A percentile compares a stretch with the other conserved stretches of the same genome.
phyloP scores from a whole-genome alignment of 2,329 filamentous ascomycete genomes.

The Lachnellula subtilissima region DNA sequence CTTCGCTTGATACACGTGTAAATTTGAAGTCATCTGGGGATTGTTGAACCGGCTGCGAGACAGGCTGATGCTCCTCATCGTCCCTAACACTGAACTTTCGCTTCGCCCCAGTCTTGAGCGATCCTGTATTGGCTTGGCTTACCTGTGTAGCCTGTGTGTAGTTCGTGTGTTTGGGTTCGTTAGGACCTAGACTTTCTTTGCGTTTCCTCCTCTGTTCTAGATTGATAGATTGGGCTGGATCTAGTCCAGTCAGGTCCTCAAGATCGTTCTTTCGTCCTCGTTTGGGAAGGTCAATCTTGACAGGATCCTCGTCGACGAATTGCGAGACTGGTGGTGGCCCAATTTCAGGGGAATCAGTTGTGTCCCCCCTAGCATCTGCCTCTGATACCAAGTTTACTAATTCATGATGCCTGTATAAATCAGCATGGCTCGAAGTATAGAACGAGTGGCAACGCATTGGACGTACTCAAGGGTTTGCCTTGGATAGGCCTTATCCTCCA shows the following conservation, averaged over 20 bases:
- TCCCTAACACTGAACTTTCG: conserved; percentile 53
- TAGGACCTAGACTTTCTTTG: conserved; percentile 24
- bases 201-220: conserved; percentile 32
- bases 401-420: conserved; percentile 28
- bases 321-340: conserved; percentile 58
- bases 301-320: conserved; percentile 52
- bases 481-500: conserved; percentile 64
- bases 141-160: conserved; percentile 9
- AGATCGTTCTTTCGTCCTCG: conserved; percentile 9
- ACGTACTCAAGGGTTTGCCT: conserved; percentile 64
- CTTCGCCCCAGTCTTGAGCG: conserved; percentile 49
- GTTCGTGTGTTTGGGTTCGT: conserved; percentile 14
- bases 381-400: conserved; percentile 19
- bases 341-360: conserved; percentile 62
- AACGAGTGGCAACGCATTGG: neutral
- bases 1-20: conserved; percentile 29
- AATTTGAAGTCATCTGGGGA: conserved; percentile 26
- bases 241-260: conserved; percentile 17
- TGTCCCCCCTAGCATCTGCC: conserved; percentile 26
- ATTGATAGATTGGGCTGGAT: conserved; percentile 28
- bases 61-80: conserved; percentile 41
- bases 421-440: conserved; percentile 28
- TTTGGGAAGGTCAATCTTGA: conserved; percentile 48
- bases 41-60: conserved; percentile 29
- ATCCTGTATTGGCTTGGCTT: conserved; percentile 20